Evolutionary conservation across 176 grass and related monocot genomes (phyloP), one percentile per base, ranked within the genome.

Genomic region (Oryza glumipatula): DNA sequence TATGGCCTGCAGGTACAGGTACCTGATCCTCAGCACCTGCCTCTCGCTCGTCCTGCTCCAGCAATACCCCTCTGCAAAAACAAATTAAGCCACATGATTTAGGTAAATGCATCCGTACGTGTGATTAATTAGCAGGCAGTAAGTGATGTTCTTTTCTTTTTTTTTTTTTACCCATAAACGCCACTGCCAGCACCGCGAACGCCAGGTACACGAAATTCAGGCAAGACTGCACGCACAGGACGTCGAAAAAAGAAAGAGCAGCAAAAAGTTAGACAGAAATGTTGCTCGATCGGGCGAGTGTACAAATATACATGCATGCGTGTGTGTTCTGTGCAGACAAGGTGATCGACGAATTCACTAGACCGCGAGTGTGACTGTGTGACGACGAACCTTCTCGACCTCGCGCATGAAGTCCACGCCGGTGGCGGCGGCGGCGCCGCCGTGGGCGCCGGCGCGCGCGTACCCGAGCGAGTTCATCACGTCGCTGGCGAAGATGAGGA

Each of bases 41-140:
- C 96, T 85, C 86, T 98, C 96, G 88, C 96, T 98, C 85, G 96
- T 98, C 92, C 93, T 86, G 83, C 96, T 98, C 96, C 96, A 98
- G 64, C 96, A 98, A 24, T 94, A 98, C 15, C 96, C 96, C 85
- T 98, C 96, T 98, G 91, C 86, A 78, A 21, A n/a, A 9, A 23
- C 3, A 23, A 11, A 63, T 23, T 23, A 63, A 63, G 21, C 58
- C 8, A 63, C 7, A 4, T 63, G n/a, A 63, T 63, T 23, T 38
- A 63, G 23, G n/a, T 23, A 23, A 9, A 63, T 63, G 7, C n/a
- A 63, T 63, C 7, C 2, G 19, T 58, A n/a, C n/a, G 9, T 63
- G 30, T 32, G 30, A 3, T 32, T 32, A 32, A 32, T 32, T 32
- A 32, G 30, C 30, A 32, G 30, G 30, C 30, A 3, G 30, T 32